Percentiles rank a stretch among this genome's conserved stretches.
Conservation (phyloP, 176 grass and related monocot genomes). For the Oryza brachyantha region DNA sequence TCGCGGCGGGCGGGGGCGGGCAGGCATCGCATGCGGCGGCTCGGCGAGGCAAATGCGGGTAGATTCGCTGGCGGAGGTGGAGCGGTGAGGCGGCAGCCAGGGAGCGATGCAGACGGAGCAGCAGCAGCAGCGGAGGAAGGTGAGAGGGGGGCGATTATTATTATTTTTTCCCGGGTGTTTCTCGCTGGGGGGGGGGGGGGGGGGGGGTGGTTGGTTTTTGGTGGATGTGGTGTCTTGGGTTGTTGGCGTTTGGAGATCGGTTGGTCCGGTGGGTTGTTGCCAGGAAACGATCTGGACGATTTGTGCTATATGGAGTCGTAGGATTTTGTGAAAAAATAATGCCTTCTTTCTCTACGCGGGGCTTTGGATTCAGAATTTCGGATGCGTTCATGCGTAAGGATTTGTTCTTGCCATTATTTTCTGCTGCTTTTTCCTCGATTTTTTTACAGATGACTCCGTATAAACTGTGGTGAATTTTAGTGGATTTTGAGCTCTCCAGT, state of each 20-base stretch:
- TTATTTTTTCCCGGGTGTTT: neutral
- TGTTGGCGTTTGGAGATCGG: conserved; percentile 40
- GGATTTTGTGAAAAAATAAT: neutral
- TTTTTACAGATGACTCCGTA: neutral
- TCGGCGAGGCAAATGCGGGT: conserved; percentile 45
- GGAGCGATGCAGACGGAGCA: conserved; percentile 41
- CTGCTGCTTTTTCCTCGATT: neutral
- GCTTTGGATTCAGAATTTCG: neutral
- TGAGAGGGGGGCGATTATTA: conserved; percentile 16
- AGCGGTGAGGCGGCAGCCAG: neutral
- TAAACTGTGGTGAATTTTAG: neutral
- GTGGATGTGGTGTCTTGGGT: conserved; percentile 3
- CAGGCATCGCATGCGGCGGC: conserved; percentile 31
- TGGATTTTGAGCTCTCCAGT: conserved; percentile 22
- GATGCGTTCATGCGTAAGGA: neutral
- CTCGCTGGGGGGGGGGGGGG: too few species aligned
- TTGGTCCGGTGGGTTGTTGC: conserved; percentile 19
- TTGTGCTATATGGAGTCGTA: neutral
- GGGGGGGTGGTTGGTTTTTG: conserved; percentile 36
- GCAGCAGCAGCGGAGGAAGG: conserved; percentile 47
- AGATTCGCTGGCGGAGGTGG: conserved; percentile 14
- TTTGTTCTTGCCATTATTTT: conserved; percentile 30
- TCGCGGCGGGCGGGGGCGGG: neutral
- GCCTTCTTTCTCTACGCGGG: neutral
- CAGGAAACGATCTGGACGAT: too few species aligned